phyloP scores from a whole-genome alignment of 2,329 filamentous ascomycete genomes.

The Sclerotinia minor region DNA sequence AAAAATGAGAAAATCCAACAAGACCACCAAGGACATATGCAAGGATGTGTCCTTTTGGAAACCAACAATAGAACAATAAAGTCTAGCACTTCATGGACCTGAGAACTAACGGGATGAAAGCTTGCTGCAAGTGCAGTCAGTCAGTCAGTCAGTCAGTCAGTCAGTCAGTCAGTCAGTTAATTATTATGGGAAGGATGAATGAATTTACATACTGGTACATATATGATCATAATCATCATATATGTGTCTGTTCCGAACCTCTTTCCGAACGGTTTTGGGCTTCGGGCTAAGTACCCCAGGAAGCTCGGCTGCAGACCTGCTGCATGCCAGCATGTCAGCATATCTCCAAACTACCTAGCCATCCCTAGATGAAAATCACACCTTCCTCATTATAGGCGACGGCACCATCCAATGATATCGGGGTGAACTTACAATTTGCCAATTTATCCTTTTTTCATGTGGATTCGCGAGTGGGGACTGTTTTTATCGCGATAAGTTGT shows the following conservation, averaged over 20 bases:
- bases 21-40: neutral
- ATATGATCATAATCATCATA: too few species aligned
- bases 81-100: too few species aligned
- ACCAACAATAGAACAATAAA: neutral
- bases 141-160: neutral
- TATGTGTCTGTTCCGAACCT: neutral
- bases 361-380: conserved; percentile 18
- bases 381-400: conserved; percentile 14
- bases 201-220: too few species aligned
- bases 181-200: neutral
- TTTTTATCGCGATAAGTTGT: neutral
- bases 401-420: conserved; percentile 10
- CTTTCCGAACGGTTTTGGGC: neutral
- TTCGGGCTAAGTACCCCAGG: conserved; percentile 17
- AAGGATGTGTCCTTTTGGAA: neutral
- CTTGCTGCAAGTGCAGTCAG: neutral
- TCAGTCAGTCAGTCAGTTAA: neutral
- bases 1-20: neutral
- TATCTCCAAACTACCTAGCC: conserved; percentile 10
- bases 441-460: conserved; percentile 2
- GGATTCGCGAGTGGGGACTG: neutral
- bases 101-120: neutral
- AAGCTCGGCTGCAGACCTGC: conserved; percentile 14
- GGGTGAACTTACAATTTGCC: neutral
- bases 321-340: conserved; percentile 18